Evolutionary conservation across 495 filamentous ascomycete species (phyloP).

Genomic region (Penicillium bialowiezense): DNA sequence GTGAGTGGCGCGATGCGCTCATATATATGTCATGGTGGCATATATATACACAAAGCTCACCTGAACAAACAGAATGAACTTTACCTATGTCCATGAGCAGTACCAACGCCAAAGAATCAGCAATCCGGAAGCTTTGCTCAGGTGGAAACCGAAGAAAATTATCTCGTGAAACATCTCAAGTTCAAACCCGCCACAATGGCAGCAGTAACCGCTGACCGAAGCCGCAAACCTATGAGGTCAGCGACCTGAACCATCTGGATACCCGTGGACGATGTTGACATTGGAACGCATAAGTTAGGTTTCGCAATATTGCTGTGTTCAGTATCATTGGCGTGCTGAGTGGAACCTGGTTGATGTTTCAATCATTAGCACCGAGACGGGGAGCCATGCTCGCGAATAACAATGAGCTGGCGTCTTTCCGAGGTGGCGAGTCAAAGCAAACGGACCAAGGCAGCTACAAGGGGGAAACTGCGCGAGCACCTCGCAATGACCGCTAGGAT

Average conservation of each 20-base stretch:
- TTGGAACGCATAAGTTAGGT: too few relatives aligned
- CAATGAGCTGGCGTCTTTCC: constrained; percentile 12
- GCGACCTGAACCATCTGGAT: too few relatives aligned
- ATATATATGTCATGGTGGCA: neutral
- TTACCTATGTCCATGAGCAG: too few relatives aligned
- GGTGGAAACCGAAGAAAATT: too few relatives aligned
- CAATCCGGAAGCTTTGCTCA: too few relatives aligned
- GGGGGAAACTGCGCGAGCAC: constrained; percentile 7
- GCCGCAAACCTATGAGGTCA: constrained; percentile 6
- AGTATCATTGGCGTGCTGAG: constrained; percentile 19
- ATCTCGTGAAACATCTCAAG: neutral
- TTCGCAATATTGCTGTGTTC: constrained; percentile 15
- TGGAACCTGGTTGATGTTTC: constrained; percentile 16
- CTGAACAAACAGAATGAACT: too few relatives aligned
- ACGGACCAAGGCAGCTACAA: constrained; percentile 1
- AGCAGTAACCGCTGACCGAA: neutral
- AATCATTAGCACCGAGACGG: constrained; percentile 10
- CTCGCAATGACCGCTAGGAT: neutral
- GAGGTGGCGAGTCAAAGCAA: constrained; percentile 4
- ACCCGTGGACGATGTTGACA: too few relatives aligned
- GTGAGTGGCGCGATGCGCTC: neutral
- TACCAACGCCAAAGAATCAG: too few relatives aligned
- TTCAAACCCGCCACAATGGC: constrained; percentile 3
- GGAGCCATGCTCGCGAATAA: constrained; percentile 5
- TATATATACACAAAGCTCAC: too few relatives aligned